Percentiles rank a stretch among this genome's conserved stretches.
These are phyloP conservation scores for Clonostachys rhizophaga DNA, from an alignment of 2,329 filamentous ascomycete species.

Conservation along the genomic window DNA sequence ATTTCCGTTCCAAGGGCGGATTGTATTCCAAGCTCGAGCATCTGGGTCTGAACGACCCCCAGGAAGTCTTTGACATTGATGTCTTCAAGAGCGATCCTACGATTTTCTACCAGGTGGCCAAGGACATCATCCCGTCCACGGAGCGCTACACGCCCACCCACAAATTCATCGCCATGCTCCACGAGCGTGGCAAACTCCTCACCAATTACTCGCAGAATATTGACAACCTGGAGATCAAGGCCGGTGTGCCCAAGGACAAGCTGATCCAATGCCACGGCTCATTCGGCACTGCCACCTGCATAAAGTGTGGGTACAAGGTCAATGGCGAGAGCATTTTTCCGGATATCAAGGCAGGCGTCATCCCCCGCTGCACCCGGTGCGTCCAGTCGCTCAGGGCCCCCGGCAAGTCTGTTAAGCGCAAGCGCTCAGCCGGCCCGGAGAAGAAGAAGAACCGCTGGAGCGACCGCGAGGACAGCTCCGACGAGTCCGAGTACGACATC, in stretches of 20 bases:
- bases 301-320: constrained; percentile 73
- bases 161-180: constrained; percentile 84
- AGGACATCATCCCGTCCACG: constrained; percentile 79
- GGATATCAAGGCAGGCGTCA: constrained; percentile 69
- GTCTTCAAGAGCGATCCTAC: constrained; percentile 82
- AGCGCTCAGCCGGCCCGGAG: constrained; percentile 30
- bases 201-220: constrained; percentile 99
- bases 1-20: constrained; percentile 91
- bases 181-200: constrained; percentile 82
- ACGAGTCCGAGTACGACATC: constrained; percentile 46
- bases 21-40: constrained; percentile 83
- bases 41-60: constrained; percentile 75
- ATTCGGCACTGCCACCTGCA: constrained; percentile 87
- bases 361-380: constrained; percentile 76
- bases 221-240: constrained; percentile 87
- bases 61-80: constrained; percentile 91
- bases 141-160: constrained; percentile 87
- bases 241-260: constrained; percentile 75
- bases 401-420: constrained; percentile 24
- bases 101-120: constrained; percentile 88
- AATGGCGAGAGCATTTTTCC: constrained; percentile 73
- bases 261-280: constrained; percentile 95
- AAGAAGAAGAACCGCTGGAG: constrained; percentile 31
- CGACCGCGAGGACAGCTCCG: constrained; percentile 26
- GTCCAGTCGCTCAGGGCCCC: constrained; percentile 40